Evolutionary conservation across 2,329 filamentous ascomycete species (phyloP), one percentile per base, ranked within the genome.

Genomic region (Decorospora gaudefroyi): DNA sequence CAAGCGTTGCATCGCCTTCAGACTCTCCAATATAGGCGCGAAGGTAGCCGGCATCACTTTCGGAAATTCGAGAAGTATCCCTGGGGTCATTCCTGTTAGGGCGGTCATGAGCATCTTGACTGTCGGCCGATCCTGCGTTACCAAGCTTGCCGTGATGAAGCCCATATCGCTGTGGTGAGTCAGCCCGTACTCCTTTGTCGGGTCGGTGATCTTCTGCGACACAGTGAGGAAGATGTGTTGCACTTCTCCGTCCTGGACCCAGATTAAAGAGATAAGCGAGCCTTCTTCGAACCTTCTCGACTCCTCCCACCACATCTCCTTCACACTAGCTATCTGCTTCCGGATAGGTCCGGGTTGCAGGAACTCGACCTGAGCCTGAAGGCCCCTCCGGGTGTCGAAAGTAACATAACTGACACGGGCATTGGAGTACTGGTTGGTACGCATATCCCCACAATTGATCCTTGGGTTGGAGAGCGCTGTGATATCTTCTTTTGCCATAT

Each of bases 41-140:
- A 70, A 70, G 1, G 65, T 67, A 1, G 62, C 58, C 1, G 64
- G 57, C 1, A 70, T 43, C 4, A 68, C 42, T 0, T 53, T 49
- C 0, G 65, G 62, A 16, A 57, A 68, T 13, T 70, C 66, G 0
- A 69, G 23, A 0, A 70, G 37, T 0, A 63, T 13, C 3, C 59
- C 64, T 4, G 22, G 48, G 2, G 13, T 13, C 5, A 38, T 46
- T 19, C 38, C 7, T 15, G 35, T 50, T 13, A 46, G 57, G 7
- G 52, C 46, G 2, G 37, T 15, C 42, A 61, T 41, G 10, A 59
- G 16, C 10, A 33, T 37, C 15, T 50, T 46, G 1, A 66, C 33
- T 6, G 44, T 39, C 0, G 18, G 4, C 15, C 59, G 44, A 23
- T 59, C 42, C 7, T 61, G 49, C 0, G 46, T 53, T 3, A 49